Percentiles rank a stretch among this genome's conserved stretches.
phyloP scores from a whole-genome alignment of 2,329 filamentous ascomycete species.

The Aureobasidium uvarum region DNA sequence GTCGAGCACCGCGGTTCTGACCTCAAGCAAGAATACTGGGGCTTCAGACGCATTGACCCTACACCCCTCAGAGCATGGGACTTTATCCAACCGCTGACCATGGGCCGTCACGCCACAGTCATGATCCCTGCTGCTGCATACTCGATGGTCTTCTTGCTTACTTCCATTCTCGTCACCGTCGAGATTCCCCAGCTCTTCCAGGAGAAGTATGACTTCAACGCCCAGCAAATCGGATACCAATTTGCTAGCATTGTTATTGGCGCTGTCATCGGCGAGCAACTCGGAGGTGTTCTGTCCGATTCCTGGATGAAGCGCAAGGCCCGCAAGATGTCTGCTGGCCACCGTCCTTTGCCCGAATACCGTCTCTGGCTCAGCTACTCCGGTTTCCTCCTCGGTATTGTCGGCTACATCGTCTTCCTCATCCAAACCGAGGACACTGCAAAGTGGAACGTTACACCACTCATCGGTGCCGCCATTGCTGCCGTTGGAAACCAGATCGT shows the following conservation, averaged over 20 bases:
- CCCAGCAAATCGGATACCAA: conserved; percentile 58
- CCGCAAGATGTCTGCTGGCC: conserved; percentile 37
- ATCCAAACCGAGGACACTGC: conserved; percentile 47
- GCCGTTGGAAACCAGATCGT: conserved; percentile 60
- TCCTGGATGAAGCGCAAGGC: conserved; percentile 49
- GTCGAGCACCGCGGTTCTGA: conserved; percentile 37
- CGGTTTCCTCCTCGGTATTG: conserved; percentile 50
- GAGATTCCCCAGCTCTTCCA: conserved; percentile 59
- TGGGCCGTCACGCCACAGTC: conserved; percentile 48
- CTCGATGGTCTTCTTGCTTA: conserved; percentile 57
- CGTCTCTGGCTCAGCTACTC: conserved; percentile 57
- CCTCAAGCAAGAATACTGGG: conserved; percentile 45
- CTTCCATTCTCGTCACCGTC: conserved; percentile 52
- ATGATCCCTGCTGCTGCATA: conserved; percentile 53
- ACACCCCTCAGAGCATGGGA: conserved; percentile 49
- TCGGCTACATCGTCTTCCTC: conserved; percentile 54
- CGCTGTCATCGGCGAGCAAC: conserved; percentile 56
- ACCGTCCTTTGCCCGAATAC: conserved; percentile 47
- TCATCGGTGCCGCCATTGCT: conserved; percentile 53
- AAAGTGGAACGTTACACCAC: conserved; percentile 56
- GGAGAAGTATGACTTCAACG: conserved; percentile 55
- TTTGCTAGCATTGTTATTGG: conserved; percentile 57
- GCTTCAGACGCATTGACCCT: conserved; percentile 51
- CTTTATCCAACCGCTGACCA: conserved; percentile 52
- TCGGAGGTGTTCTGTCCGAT: conserved; percentile 55